These are phyloP conservation scores for Hanseniaspora osmophila DNA, from an alignment of 805 yeast genomes.

Conservation along the genomic window DNA sequence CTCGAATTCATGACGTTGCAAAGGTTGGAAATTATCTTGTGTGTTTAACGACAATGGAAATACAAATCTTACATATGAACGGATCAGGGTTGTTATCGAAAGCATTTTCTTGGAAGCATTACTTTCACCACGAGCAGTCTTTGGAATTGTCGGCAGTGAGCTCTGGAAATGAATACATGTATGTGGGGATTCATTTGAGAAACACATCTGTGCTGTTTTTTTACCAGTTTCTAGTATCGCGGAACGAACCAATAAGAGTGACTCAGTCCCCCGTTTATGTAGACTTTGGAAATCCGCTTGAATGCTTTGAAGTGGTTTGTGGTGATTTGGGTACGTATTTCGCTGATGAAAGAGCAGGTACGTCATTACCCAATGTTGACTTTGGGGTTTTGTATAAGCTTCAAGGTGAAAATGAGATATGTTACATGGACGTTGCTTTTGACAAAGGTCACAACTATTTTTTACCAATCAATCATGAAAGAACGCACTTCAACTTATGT, in stretches of 20 bases:
- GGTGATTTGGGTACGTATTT: too few relatives aligned
- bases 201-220: not conserved
- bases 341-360: too few relatives aligned
- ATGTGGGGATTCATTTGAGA: not conserved
- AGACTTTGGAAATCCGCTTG: too few relatives aligned
- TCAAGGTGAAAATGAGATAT: too few relatives aligned
- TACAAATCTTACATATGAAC: constrained; percentile 35
- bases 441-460: too few relatives aligned
- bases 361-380: too few relatives aligned
- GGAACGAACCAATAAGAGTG: not conserved
- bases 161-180: not conserved
- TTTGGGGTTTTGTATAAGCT: too few relatives aligned
- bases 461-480: too few relatives aligned
- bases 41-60: constrained; percentile 51
- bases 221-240: not conserved
- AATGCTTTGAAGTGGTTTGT: too few relatives aligned
- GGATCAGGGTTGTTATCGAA: constrained; percentile 27
- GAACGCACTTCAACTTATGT: too few relatives aligned
- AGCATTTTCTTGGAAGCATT: constrained; percentile 62
- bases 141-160: not conserved
- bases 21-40: constrained; percentile 28
- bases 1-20: constrained; percentile 32
- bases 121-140: constrained; percentile 18
- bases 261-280: too few relatives aligned
- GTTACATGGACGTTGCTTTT: too few relatives aligned